These are phyloP conservation scores for Phytophthora multivora DNA, from an alignment of 352 stramenopile genomes.

Conservation along the genomic window DNA sequence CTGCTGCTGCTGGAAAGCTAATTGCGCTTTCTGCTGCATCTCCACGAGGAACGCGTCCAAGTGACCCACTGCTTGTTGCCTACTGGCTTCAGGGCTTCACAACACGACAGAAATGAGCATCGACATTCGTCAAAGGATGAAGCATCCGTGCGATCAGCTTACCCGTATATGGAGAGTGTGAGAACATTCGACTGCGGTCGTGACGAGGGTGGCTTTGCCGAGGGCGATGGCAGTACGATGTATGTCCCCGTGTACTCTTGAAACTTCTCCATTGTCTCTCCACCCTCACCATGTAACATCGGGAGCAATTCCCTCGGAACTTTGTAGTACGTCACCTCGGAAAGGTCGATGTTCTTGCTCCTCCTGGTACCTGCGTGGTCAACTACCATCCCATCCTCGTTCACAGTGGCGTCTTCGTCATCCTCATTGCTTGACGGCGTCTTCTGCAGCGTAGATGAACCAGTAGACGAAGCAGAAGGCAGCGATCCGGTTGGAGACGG, in stretches of 20 bases:
- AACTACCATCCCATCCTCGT: slow-evolving; percentile 52
- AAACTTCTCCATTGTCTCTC: slow-evolving; percentile 76
- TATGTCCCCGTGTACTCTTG: slow-evolving; percentile 81
- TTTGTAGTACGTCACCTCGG: slow-evolving; percentile 79
- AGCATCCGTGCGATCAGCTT: slow-evolving; percentile 1
- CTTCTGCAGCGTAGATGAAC: slow-evolving; percentile 18
- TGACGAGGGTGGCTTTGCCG: slow-evolving; percentile 16
- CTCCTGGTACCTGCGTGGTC: slow-evolving; percentile 43
- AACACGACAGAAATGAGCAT: slow-evolving; percentile 21
- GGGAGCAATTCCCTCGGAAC: slow-evolving; percentile 67
- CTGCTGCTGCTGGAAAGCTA: slow-evolving; percentile 40
- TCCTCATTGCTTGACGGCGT: slow-evolving; percentile 15
- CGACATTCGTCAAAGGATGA: not conserved
- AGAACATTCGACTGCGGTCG: slow-evolving; percentile 32
- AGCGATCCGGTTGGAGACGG: slow-evolving; percentile 4
- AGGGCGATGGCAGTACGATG: slow-evolving; percentile 64
- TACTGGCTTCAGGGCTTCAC: slow-evolving; percentile 42
- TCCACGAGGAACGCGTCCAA: slow-evolving; percentile 67
- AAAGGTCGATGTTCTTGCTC: slow-evolving; percentile 77
- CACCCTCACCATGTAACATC: slow-evolving; percentile 69
- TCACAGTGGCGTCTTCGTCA: slow-evolving; percentile 11
- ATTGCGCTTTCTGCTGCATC: slow-evolving; percentile 59
- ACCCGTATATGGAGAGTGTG: slow-evolving; percentile 83
- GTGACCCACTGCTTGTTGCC: slow-evolving; percentile 57
- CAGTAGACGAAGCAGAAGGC: not conserved